Conservation (phyloP, 2,329 filamentous ascomycete genomes). For the Leptographium lundbergii region DNA sequence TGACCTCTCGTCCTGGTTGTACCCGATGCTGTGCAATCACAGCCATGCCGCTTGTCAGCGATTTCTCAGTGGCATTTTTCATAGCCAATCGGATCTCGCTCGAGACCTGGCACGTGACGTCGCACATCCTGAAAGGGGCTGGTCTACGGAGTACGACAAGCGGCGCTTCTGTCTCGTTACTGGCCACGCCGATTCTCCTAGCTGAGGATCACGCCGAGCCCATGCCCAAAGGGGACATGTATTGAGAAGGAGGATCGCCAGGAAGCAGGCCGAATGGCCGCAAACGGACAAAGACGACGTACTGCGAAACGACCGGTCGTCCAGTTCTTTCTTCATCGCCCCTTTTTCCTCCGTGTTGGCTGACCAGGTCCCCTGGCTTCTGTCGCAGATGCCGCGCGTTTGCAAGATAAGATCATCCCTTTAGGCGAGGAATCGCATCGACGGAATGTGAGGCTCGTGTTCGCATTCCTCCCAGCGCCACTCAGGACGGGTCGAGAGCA, state of each 20-base stretch:
- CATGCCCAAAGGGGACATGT: background rate
- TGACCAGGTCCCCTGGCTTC: no score
- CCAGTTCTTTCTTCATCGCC: background rate
- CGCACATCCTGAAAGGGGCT: background rate
- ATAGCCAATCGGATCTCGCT: background rate
- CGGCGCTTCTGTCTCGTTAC: background rate
- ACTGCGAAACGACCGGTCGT: background rate
- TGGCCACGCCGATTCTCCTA: background rate
- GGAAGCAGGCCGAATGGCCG: background rate
- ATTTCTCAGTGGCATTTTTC: no score
- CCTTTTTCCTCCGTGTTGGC: background rate
- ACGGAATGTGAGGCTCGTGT: no score
- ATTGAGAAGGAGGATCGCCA: background rate
- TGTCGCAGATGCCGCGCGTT: background rate
- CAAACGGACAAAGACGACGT: background rate
- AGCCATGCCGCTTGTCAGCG: background rate
- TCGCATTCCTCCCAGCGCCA: background rate
- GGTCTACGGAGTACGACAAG: no score
- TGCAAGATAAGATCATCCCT: background rate
- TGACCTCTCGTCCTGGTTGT: background rate
- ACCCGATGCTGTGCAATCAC: background rate
- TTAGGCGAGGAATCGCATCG: background rate
- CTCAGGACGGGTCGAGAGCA: no score
- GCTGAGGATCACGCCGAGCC: background rate
- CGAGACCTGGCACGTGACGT: background rate